A percentile compares a stretch with the other conserved stretches of the same genome.
These are phyloP conservation scores for Botrytis squamosa DNA, from an alignment of 2,329 filamentous ascomycete genomes.

Conservation along the genomic window DNA sequence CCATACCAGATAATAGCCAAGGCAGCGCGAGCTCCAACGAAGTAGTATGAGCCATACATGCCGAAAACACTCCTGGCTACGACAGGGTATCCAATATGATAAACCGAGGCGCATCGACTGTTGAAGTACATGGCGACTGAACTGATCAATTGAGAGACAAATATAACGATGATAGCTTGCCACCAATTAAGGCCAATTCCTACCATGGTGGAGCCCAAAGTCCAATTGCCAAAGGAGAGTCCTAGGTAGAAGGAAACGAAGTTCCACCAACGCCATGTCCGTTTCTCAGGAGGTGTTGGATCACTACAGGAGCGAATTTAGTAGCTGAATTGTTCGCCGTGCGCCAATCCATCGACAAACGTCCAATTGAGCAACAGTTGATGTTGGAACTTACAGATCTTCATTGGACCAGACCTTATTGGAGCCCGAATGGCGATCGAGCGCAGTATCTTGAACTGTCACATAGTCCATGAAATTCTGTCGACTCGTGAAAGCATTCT, in stretches of 20 bases:
- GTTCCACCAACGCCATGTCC: constrained; percentile 41
- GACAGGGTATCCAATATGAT: constrained; percentile 45
- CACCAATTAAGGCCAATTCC: constrained; percentile 48
- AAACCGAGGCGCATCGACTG: constrained; percentile 40
- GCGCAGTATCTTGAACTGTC: constrained; percentile 29
- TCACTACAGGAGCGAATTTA: constrained; percentile 36
- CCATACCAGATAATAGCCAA: constrained; percentile 58
- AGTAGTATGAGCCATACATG: constrained; percentile 45
- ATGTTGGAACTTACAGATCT: constrained; percentile 40
- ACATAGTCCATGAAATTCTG: constrained; percentile 29
- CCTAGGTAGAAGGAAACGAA: constrained; percentile 44
- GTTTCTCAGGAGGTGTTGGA: constrained; percentile 30
- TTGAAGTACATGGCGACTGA: constrained; percentile 48
- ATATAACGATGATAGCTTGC: constrained; percentile 46
- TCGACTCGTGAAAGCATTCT: constrained; percentile 29
- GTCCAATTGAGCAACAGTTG: constrained; percentile 28
- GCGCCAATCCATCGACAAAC: constrained; percentile 8
- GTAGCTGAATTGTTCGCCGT: constrained; percentile 2
- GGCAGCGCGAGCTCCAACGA: constrained; percentile 44
- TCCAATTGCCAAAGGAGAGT: constrained; percentile 46
- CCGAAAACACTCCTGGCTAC: constrained; percentile 44
- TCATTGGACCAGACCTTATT: constrained; percentile 33
- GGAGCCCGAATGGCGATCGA: constrained; percentile 28
- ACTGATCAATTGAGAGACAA: constrained; percentile 44
- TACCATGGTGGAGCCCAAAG: constrained; percentile 43